These are phyloP conservation scores for Euphrasia confusa DNA, from an alignment of 257 asterid genomes.

Conservation along the genomic window DNA sequence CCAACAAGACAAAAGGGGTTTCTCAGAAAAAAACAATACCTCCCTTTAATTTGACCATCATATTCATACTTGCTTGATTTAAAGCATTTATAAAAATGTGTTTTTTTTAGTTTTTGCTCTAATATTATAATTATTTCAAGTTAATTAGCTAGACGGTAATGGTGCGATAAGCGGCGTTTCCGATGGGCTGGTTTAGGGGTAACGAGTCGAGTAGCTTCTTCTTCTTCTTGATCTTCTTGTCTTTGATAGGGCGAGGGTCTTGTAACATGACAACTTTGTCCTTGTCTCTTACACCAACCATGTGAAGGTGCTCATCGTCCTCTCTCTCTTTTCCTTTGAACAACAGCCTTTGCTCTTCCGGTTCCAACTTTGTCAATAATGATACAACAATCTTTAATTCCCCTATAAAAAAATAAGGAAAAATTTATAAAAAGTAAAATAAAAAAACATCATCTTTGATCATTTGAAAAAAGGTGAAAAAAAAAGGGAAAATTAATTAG, in stretches of 20 bases:
- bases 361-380: constrained; percentile 54
- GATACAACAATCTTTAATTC: constrained; percentile 59
- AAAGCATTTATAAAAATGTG: no score
- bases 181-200: constrained; percentile 31
- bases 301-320: constrained; percentile 63
- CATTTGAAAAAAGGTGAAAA: background rate
- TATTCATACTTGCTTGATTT: no score
- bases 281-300: constrained; percentile 74
- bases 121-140: background rate
- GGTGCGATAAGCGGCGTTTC: constrained; percentile 39
- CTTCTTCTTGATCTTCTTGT: background rate
- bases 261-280: constrained; percentile 73
- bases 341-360: constrained; percentile 63
- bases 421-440: background rate
- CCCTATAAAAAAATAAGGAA: constrained; percentile 30
- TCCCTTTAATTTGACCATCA: background rate
- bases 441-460: background rate
- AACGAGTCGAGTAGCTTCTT: constrained; percentile 37
- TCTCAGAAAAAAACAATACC: background rate
- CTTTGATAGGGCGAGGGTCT: constrained; percentile 38
- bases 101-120: no score
- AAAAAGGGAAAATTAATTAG: constrained; percentile 8
- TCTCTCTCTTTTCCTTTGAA: constrained; percentile 87
- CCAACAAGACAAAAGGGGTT: background rate
- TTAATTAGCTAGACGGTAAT: constrained; percentile 36